Conservation (phyloP, 2,329 filamentous ascomycete genomes). For the Trichoderma cornu-damae region DNA sequence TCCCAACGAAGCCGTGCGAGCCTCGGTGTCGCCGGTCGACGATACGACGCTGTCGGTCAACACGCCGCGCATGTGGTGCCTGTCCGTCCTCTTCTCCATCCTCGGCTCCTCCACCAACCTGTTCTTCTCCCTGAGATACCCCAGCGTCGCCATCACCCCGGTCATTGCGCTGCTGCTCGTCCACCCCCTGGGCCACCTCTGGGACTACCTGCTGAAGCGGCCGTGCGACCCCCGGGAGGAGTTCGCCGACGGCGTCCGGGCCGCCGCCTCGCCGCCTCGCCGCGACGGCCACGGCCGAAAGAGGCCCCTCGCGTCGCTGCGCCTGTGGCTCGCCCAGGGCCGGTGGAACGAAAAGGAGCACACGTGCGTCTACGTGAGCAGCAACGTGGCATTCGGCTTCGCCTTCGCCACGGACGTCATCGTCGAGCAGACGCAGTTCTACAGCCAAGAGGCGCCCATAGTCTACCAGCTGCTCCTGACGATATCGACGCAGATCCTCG, state of each 20-base stretch:
- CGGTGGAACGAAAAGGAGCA: slow-evolving; percentile 86
- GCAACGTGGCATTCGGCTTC: slow-evolving; percentile 84
- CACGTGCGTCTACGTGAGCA: slow-evolving; percentile 82
- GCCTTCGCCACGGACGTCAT: slow-evolving; percentile 87
- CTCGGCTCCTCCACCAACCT: slow-evolving; percentile 79
- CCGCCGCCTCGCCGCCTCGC: slow-evolving; percentile 20
- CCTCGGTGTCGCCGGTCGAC: slow-evolving; percentile 71
- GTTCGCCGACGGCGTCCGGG: slow-evolving; percentile 46
- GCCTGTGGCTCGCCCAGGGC: slow-evolving; percentile 74
- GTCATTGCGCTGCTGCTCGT: slow-evolving; percentile 82
- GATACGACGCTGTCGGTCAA: slow-evolving; percentile 75
- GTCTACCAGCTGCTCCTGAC: slow-evolving; percentile 77
- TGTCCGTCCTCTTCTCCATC: slow-evolving; percentile 75
- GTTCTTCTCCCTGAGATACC: slow-evolving; percentile 86
- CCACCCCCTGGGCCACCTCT: slow-evolving; percentile 74
- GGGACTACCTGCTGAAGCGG: slow-evolving; percentile 69
- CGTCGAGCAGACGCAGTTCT: slow-evolving; percentile 84
- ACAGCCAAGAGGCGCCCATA: slow-evolving; percentile 72
- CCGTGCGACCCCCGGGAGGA: slow-evolving; percentile 46
- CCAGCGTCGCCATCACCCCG: slow-evolving; percentile 82
- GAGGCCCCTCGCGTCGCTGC: slow-evolving; percentile 33
- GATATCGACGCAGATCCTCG: slow-evolving; percentile 78
- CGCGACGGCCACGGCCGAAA: neutral
- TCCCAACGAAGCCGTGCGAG: slow-evolving; percentile 72
- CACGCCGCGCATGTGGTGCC: slow-evolving; percentile 79